Conservation (phyloP, 1,284 basidiomycete genomes). For the Vanrija sp. region DNA sequence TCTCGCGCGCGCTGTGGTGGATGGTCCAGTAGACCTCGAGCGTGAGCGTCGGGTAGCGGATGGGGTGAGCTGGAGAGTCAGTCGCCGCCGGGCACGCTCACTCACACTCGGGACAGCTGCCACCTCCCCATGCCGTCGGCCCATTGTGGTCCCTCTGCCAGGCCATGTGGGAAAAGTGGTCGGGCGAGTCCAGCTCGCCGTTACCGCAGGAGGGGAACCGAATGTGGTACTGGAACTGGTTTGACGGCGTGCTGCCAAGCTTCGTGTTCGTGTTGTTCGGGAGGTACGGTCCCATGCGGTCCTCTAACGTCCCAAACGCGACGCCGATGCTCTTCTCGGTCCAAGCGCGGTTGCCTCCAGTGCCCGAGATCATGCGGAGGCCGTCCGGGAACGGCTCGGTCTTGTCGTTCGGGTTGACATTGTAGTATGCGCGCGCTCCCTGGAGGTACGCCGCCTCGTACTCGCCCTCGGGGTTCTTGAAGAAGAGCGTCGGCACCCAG, state of each 20-base stretch:
- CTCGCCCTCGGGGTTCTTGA: constrained; percentile 33
- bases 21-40: constrained; percentile 30
- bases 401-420: no score
- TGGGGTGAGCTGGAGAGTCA: background rate
- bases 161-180: constrained; percentile 50
- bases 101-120: no score
- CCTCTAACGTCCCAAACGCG: constrained; percentile 16
- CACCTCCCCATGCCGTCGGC: constrained; percentile 1
- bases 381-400: constrained; percentile 46
- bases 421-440: constrained; percentile 40
- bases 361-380: constrained; percentile 51
- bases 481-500: constrained; percentile 52
- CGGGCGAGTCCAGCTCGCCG: constrained; percentile 44
- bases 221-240: constrained; percentile 14
- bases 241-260: constrained; percentile 20
- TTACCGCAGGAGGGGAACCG: constrained; percentile 38
- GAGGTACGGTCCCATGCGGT: constrained; percentile 12
- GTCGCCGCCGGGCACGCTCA: no score
- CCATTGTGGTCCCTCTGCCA: constrained; percentile 24
- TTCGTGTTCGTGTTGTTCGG: constrained; percentile 6
- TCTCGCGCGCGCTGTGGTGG: constrained; percentile 13
- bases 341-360: constrained; percentile 27
- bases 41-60: background rate
- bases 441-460: constrained; percentile 29
- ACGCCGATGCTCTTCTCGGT: constrained; percentile 17